Conservation (phyloP, 768 basidiomycete genomes). For the Amanita molliuscula region DNA sequence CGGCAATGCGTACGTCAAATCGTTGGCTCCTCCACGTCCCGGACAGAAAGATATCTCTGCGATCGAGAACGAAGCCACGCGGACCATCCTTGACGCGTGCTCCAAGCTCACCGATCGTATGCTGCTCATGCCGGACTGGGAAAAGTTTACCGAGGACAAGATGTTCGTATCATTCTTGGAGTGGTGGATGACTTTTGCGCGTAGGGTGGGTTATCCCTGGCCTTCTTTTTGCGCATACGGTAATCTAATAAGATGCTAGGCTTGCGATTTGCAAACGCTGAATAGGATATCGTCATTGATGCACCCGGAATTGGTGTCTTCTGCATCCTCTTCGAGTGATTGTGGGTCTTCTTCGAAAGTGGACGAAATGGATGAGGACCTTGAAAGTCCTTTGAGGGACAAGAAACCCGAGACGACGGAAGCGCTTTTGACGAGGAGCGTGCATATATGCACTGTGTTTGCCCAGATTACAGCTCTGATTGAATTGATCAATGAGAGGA, state of each 20-base stretch:
- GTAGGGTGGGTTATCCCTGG: slow-evolving; percentile 31
- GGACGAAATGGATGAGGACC: neutral
- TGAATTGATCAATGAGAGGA: neutral
- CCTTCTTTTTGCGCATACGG: neutral
- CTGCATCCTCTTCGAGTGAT: neutral
- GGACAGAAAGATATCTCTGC: neutral
- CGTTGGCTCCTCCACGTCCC: slow-evolving; percentile 10
- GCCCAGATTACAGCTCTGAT: slow-evolving; percentile 4
- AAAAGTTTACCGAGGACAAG: slow-evolving; percentile 34
- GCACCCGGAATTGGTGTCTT: neutral
- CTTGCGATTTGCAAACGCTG: slow-evolving; percentile 34
- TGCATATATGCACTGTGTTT: slow-evolving; percentile 5
- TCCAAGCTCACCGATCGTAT: slow-evolving; percentile 30
- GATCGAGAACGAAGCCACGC: slow-evolving; percentile 22
- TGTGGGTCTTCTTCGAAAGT: neutral
- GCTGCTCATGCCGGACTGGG: slow-evolving; percentile 23
- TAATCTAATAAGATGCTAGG: slow-evolving; percentile 20
- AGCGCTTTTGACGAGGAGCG: neutral
- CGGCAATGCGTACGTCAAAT: slow-evolving; percentile 33
- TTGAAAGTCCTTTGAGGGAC: neutral
- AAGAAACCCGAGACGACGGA: neutral
- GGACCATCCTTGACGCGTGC: slow-evolving; percentile 31
- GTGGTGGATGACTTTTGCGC: slow-evolving; percentile 60
- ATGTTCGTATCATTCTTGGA: slow-evolving; percentile 60
- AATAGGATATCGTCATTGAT: slow-evolving; percentile 19